phyloP scores from a whole-genome alignment of 2,329 filamentous ascomycete species.

The Arthrobotrys megalospora region DNA sequence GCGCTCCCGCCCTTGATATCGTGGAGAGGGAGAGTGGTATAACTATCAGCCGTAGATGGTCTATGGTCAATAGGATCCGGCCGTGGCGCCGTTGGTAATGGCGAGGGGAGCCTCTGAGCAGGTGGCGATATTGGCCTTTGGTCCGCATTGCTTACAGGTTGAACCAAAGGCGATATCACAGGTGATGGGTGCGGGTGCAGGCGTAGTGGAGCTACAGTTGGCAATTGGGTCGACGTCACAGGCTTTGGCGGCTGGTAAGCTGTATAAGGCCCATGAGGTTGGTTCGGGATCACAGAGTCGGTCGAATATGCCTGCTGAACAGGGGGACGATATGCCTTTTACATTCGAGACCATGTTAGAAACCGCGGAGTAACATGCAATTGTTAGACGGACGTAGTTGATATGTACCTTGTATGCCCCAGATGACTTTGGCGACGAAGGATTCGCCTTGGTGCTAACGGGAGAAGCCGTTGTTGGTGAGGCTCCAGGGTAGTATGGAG shows the following conservation, averaged over 20 bases:
- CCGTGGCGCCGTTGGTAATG: conserved; percentile 24
- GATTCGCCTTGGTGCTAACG: conserved; percentile 52
- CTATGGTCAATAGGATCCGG: conserved; percentile 12
- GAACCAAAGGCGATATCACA: conserved; percentile 53
- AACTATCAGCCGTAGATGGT: conserved; percentile 13
- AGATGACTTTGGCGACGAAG: conserved; percentile 45
- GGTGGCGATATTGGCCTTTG: conserved; percentile 54
- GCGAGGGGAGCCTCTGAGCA: conserved; percentile 54
- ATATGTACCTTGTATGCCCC: conserved; percentile 45
- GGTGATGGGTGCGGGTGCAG: conserved; percentile 39
- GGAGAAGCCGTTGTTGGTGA: conserved; percentile 47
- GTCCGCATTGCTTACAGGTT: conserved; percentile 39
- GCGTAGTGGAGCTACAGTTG: conserved; percentile 43
- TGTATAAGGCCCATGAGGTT: conserved; percentile 59
- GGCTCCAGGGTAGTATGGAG: conserved; percentile 47
- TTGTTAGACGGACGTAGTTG: too few relatives aligned
- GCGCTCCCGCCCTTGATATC: conserved; percentile 13
- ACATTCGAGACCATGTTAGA: background rate
- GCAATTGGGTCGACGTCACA: conserved; percentile 56
- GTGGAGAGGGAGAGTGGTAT: conserved; percentile 16
- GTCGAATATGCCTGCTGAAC: conserved; percentile 61
- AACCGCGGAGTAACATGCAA: background rate
- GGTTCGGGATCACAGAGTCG: conserved; percentile 58
- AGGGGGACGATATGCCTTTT: conserved; percentile 57
- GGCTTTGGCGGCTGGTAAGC: conserved; percentile 59